Evolutionary conservation across 768 basidiomycete genomes (phyloP).

Genomic region (Mycena albidolilacea): DNA sequence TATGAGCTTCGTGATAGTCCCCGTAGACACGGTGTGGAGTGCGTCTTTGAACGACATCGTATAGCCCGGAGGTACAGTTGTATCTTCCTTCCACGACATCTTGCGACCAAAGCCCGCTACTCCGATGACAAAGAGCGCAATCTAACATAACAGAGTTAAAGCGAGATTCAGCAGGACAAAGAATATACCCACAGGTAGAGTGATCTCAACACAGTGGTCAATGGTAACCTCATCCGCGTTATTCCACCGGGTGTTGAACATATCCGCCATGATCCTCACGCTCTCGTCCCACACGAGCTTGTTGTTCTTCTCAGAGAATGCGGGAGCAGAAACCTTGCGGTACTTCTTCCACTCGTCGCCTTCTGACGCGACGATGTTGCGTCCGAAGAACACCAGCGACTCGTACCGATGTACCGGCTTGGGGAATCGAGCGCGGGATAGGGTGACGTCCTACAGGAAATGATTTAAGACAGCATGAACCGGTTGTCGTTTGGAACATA

Average conservation of each 20-base stretch:
- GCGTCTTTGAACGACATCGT: slow-evolving; percentile 8
- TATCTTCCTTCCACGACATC: slow-evolving; percentile 4
- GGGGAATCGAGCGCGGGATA: slow-evolving; percentile 10
- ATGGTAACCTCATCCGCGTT: slow-evolving; percentile 5
- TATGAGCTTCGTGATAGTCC: slow-evolving; percentile 9
- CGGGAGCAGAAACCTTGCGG: slow-evolving; percentile 8
- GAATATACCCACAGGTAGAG: slow-evolving; percentile 9
- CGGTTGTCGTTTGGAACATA: slow-evolving; percentile 11
- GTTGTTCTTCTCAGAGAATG: slow-evolving; percentile 10
- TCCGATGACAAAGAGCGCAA: slow-evolving; percentile 11
- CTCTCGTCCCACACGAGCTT: slow-evolving; percentile 10
- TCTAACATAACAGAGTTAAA: slow-evolving; percentile 4
- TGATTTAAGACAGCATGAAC: slow-evolving; percentile 6
- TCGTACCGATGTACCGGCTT: slow-evolving; percentile 5
- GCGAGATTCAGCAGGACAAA: slow-evolving; percentile 9
- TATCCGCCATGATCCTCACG: slow-evolving; percentile 5
- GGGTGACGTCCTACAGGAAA: slow-evolving; percentile 8
- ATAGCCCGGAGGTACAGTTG: slow-evolving; percentile 8
- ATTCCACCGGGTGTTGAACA: slow-evolving; percentile 10
- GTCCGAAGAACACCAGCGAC: not conserved
- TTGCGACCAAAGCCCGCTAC: slow-evolving; percentile 1
- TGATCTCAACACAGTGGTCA: slow-evolving; percentile 9
- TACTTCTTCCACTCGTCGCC: slow-evolving; percentile 10
- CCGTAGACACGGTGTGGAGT: slow-evolving; percentile 1
- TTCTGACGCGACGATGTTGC: slow-evolving; percentile 8